Base-by-base conservation (phyloP, 192 early-diverging fungal genomes). In the Allomyces macrogynus region DNA sequence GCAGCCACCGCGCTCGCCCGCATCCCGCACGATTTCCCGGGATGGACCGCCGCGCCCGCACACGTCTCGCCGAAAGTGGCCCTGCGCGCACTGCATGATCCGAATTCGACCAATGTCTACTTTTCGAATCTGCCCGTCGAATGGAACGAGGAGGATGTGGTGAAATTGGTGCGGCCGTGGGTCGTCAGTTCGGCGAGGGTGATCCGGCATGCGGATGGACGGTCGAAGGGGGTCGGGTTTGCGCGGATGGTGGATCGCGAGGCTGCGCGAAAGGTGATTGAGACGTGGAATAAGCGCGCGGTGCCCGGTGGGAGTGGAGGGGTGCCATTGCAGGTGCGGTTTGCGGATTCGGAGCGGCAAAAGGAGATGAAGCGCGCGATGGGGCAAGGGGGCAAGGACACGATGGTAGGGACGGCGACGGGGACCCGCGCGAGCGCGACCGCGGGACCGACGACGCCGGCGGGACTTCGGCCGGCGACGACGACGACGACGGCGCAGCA, bases 181-280 rank as follows among this genome's bases (percentile, higher is more conserved):
- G 65, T 70, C 0, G 84, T 89, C 24, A 69, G 89, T 3, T 89
- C 88, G 8, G 84, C 81, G 14, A 77, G 85, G 27, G 90, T 92
- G 67, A 76, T 92, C 4, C 75, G 84, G 22, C 87, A 91, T 69
- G 68, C 78, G 26, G 69, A 73, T 3, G 81, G 84, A 0, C 69
- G 75, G 25, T 84, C 80, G 68, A 79, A 86, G 42, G 87, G 90
- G 32, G 89, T 90, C 9, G 90, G 90, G 3, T 92, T 92, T 75
- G 87, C 80, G 12, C 74, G 83, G 65, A 81, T 92, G 80, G 72
- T 76, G 32, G 87, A 85, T 65, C 85, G 86, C 26, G 79, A 84
- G 20, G 76, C 84, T 0, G 89, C 89, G 12, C 65, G 76, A 14
- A 65, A 67, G 3, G 82, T 85, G 23, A 92, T 92, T 64, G 80